These are phyloP conservation scores for Arthrobotrys sphaeroides DNA, from an alignment of 2,329 filamentous ascomycete species.

Conservation along the genomic window DNA sequence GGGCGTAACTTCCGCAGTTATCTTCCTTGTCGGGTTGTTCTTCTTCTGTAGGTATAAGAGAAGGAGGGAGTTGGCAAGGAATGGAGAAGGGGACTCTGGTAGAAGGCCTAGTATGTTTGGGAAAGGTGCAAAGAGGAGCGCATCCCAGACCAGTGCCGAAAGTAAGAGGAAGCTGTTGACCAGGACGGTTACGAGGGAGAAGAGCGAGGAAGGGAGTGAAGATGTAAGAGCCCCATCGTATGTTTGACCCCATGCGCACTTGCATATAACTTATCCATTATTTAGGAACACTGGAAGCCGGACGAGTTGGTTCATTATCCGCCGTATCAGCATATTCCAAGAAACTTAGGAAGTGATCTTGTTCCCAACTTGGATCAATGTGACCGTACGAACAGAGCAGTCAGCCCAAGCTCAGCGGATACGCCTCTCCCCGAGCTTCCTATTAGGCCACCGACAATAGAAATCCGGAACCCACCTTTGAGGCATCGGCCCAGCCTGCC, in stretches of 20 bases:
- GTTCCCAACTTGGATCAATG: neutral
- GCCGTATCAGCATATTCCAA: conserved; percentile 46
- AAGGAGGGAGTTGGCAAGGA: conserved; percentile 2
- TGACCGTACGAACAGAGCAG: conserved; percentile 31
- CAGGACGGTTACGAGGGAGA: conserved; percentile 30
- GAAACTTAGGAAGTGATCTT: conserved; percentile 26
- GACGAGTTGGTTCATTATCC: conserved; percentile 41
- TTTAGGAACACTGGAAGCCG: conserved; percentile 40
- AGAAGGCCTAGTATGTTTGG: conserved; percentile 21
- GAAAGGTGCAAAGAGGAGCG: conserved; percentile 17
- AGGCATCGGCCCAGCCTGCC: conserved; percentile 45
- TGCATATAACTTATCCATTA: neutral
- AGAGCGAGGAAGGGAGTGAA: conserved; percentile 14
- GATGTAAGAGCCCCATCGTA: conserved; percentile 33
- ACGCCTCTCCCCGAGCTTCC: conserved; percentile 43
- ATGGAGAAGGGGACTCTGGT: neutral
- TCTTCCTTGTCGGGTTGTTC: conserved; percentile 31
- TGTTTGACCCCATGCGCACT: neutral
- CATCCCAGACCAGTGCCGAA: conserved; percentile 44
- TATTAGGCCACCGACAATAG: conserved; percentile 37
- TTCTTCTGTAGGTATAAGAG: conserved; percentile 43
- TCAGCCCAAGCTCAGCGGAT: conserved; percentile 47
- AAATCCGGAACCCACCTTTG: conserved; percentile 24
- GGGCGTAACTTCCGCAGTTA: conserved; percentile 28
- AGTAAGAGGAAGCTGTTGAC: conserved; percentile 30